Conservation (phyloP, 2,329 filamentous ascomycete genomes). For the Sordariomycetes sp. region DNA sequence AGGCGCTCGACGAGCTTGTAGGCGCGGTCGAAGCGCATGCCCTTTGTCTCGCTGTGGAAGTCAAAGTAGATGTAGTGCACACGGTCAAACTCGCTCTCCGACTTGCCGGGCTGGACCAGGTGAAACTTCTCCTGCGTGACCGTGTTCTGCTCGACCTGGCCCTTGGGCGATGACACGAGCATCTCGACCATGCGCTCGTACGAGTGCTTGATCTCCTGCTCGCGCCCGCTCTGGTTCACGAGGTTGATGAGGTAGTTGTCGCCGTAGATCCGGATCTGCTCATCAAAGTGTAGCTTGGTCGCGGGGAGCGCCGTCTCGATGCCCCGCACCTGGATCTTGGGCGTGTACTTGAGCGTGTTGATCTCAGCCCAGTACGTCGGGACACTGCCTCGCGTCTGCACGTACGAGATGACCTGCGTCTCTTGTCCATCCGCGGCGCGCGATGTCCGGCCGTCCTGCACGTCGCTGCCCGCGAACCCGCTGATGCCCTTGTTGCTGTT, state of each 20-base stretch:
- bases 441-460: conserved; percentile 55
- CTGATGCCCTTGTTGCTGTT: conserved; percentile 51
- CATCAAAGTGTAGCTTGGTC: conserved; percentile 76
- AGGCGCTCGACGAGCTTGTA: conserved; percentile 76
- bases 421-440: conserved; percentile 49
- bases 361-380: conserved; percentile 94
- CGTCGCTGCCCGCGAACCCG: conserved; percentile 65
- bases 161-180: conserved; percentile 55
- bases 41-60: conserved; percentile 96
- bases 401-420: conserved; percentile 82
- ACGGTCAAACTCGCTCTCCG: conserved; percentile 55
- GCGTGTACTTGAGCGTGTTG: conserved; percentile 84
- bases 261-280: conserved; percentile 87
- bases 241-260: conserved; percentile 97
- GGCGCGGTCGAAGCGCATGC: conserved; percentile 83
- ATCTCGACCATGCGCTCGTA: conserved; percentile 83
- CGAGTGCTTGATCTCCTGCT: conserved; percentile 77
- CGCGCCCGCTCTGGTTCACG: conserved; percentile 90
- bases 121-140: conserved; percentile 70
- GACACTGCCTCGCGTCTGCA: conserved; percentile 92
- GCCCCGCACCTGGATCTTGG: conserved; percentile 75
- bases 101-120: conserved; percentile 45
- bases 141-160: conserved; percentile 51
- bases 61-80: conserved; percentile 98
- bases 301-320: conserved; percentile 70